Conservation (phyloP, 805 yeast genomes). For the Henningerozyma blattae region DNA sequence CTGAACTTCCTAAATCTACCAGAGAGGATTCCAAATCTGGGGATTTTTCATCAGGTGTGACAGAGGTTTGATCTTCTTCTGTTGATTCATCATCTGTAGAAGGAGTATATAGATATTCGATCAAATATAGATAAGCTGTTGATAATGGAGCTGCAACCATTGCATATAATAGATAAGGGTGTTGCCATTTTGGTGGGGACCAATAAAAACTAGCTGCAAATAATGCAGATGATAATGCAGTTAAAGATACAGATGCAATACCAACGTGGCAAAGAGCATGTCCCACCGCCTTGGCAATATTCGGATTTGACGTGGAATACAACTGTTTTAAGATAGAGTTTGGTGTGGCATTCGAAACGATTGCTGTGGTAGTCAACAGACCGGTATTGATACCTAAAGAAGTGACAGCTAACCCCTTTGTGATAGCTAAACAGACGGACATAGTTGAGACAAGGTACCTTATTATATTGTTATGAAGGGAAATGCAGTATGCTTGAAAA, state of each 20-base stretch:
- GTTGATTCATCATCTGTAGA: too few relatives aligned
- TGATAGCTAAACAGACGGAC: constrained; percentile 44
- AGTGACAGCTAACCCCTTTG: constrained; percentile 53
- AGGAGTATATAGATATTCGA: too few relatives aligned
- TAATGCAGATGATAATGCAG: constrained; percentile 36
- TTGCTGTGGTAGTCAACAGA: constrained; percentile 25
- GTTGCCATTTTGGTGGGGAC: constrained; percentile 46
- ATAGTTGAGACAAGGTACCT: too few relatives aligned
- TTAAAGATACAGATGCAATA: constrained; percentile 22
- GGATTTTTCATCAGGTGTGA: neutral
- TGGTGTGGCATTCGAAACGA: constrained; percentile 5
- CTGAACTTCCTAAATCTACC: constrained; percentile 16
- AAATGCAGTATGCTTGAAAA: too few relatives aligned
- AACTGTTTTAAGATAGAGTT: constrained; percentile 12
- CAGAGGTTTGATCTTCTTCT: neutral
- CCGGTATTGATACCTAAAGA: constrained; percentile 58
- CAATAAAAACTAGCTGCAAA: constrained; percentile 44
- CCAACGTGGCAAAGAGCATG: constrained; percentile 8
- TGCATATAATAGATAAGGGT: constrained; percentile 63
- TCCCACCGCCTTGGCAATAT: neutral
- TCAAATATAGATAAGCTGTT: constrained; percentile 9
- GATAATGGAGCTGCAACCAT: constrained; percentile 21
- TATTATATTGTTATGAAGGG: too few relatives aligned
- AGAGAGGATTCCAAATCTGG: constrained; percentile 9
- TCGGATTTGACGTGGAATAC: constrained; percentile 4